Base-by-base conservation (phyloP, 139 green algal genomes). In the Tetradesmus lagerheimii region DNA sequence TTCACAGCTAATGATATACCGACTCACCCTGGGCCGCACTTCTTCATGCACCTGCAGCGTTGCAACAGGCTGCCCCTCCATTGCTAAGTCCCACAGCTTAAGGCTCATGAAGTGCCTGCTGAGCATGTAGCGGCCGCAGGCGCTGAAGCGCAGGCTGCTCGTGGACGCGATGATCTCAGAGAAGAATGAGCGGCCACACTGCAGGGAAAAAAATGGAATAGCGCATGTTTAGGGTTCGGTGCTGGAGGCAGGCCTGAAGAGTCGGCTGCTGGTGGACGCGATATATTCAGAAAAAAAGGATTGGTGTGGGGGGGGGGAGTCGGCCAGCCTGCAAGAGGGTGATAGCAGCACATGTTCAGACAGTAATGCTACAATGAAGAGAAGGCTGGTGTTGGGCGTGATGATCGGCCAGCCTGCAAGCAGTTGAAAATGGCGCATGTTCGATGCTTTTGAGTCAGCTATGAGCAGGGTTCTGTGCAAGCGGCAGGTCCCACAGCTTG, bases 261-360 rank as follows among this genome's bases (percentile, higher is more conserved):
- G 97, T 71, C 99, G 94, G 94, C 99, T 97, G 66, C 94, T 97
- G 66, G 99, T 97, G 88, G 91, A 97, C 35, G 94, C 93, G 83
- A 99, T 98, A 89, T 99, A 99, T 91, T 99, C 98, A 15, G 92
- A 95, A 90, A 99, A 99, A 91, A 99, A 99, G 0, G 91, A 96
- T n/a, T n/a, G n/a, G n/a, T n/a, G n/a, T n/a, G n/a, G n/a, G n/a
- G n/a, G n/a, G n/a, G n/a, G n/a, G n/a, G n/a, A n/a, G n/a, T 62
- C 95, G 93, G 76, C 90, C 92, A 4, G 84, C 92, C 93, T 97
- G 91, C 77, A 66, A 39, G 57, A 16, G 23, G 8, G 3, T 8
- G 31, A 71, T 23, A 31, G 25, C 53, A 66, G n/a, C n/a, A n/a
- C n/a, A n/a, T n/a, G n/a, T n/a, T n/a, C n/a, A n/a, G n/a, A n/a